Evolutionary conservation across 2,329 filamentous ascomycete genomes (phyloP), one percentile per base, ranked within the genome.

Genomic region (Lizonia empirigonia): DNA sequence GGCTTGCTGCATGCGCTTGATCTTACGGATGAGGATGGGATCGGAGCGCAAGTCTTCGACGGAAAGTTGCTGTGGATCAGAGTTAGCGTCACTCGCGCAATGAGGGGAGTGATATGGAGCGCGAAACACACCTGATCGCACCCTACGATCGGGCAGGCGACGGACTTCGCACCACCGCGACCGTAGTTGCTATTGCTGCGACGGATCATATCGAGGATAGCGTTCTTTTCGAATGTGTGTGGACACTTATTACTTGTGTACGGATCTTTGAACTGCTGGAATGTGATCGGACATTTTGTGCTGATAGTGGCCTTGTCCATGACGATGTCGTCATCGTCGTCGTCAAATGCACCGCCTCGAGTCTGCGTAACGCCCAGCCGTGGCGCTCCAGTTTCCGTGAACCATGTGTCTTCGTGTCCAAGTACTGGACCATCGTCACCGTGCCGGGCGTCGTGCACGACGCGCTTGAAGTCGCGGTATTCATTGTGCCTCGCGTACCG

Each of bases 141-240:
- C 1, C 88, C 87, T 2, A 81, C 74, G 50, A 85, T 80, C 0
- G 88, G 88, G 67, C 88, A 91, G 44, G 81, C 76, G 1, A 82
- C 76, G 41, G 69, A 69, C 36, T 55, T 61, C 36, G 63, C 50
- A 47, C 59, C 73, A 12, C 53, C 55, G 2, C 50, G 55, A 2
- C 63, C 64, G 9, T 59, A 42, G 2, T 46, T 61, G 1, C 23
- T 33, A 10, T 36, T 32, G 18, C 67, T 70, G 6, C 49, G 44
- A 3, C 68, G 46, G 29, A 78, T 78, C 68, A 77, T 86, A 34
- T 84, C 80, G 19, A 82, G 50, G 30, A 92, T 86, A 0, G 84
- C 83, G 1, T 69, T 64, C 69, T 83, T 86, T 65, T 92, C 87
- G 66, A 90, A 92, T 0, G 82, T 85, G 69, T 92, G 89, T 47